phyloP scores from a whole-genome alignment of 1,284 basidiomycete genomes.

The Marasmius tenuissimus region DNA sequence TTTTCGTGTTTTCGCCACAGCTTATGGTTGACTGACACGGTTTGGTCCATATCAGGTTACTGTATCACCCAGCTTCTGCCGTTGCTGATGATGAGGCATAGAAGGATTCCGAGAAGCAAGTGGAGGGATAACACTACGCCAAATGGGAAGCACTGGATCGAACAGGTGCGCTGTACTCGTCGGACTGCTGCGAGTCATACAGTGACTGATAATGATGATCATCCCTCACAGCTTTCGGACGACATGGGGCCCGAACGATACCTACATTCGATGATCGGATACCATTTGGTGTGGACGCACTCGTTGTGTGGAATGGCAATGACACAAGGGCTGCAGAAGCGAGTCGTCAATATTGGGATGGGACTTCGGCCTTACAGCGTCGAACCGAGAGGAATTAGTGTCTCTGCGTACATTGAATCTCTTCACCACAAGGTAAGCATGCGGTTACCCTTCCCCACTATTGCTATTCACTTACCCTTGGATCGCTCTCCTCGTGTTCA shows the following conservation, averaged over 20 bases:
- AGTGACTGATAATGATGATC: neutral
- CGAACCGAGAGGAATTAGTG: conserved; percentile 55
- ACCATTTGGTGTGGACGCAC: conserved; percentile 67
- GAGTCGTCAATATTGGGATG: conserved; percentile 76
- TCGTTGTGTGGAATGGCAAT: conserved; percentile 79
- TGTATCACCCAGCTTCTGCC: neutral
- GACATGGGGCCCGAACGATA: conserved; percentile 62
- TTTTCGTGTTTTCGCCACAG: no score
- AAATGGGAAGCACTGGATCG: conserved; percentile 77
- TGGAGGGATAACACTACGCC: conserved; percentile 65
- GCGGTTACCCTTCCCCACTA: conserved; percentile 3
- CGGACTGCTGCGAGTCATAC: conserved; percentile 17
- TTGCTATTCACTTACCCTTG: neutral
- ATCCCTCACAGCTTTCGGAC: conserved; percentile 39
- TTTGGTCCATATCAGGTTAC: neutral
- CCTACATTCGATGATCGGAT: conserved; percentile 73
- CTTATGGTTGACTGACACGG: neutral
- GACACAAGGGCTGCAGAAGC: conserved; percentile 71
- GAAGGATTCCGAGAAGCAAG: conserved; percentile 69
- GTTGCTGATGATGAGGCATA: conserved; percentile 36
- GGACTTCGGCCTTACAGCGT: conserved; percentile 66
- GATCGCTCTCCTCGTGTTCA: conserved; percentile 23
- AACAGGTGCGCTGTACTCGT: conserved; percentile 49
- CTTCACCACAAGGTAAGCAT: conserved; percentile 68
- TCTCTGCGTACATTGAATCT: conserved; percentile 66